These are phyloP conservation scores for Spiromastix sp. DNA, from an alignment of 2,329 filamentous ascomycete species.

Conservation along the genomic window DNA sequence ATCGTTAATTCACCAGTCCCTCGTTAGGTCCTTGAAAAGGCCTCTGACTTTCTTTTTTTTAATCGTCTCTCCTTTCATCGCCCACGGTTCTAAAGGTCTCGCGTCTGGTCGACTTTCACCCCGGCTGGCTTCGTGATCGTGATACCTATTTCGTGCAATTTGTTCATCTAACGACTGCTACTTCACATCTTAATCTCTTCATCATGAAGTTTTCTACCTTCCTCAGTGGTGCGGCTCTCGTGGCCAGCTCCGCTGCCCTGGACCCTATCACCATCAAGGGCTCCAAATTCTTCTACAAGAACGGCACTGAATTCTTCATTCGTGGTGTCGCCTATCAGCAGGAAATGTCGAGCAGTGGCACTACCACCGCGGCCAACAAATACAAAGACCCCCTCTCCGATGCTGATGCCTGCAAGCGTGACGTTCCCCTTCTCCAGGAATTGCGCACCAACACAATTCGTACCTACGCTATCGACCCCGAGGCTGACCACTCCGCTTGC, in stretches of 20 bases:
- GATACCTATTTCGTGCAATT: too few species aligned
- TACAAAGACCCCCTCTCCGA: slow-evolving; percentile 82
- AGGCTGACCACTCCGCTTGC: slow-evolving; percentile 65
- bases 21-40: slow-evolving; percentile 5
- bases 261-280: slow-evolving; percentile 57
- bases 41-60: slow-evolving; percentile 10
- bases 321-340: slow-evolving; percentile 88
- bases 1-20: slow-evolving; percentile 5
- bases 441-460: slow-evolving; percentile 87
- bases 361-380: slow-evolving; percentile 39
- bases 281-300: slow-evolving; percentile 82
- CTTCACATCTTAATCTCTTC: slow-evolving; percentile 10
- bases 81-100: too few species aligned
- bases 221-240: slow-evolving; percentile 43
- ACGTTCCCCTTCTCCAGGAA: slow-evolving; percentile 69
- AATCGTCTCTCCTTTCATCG: slow-evolving; percentile 13
- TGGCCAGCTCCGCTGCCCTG: slow-evolving; percentile 42
- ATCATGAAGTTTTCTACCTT: slow-evolving; percentile 46
- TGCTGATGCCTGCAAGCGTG: slow-evolving; percentile 61
- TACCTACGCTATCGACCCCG: slow-evolving; percentile 85
- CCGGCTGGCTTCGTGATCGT: too few species aligned
- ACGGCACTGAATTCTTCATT: slow-evolving; percentile 73
- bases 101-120: too few species aligned
- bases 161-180: slow-evolving; percentile 1
- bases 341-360: slow-evolving; percentile 48